Conservation (phyloP, 768 basidiomycete genomes). For the Multifurca ochricompacta region DNA sequence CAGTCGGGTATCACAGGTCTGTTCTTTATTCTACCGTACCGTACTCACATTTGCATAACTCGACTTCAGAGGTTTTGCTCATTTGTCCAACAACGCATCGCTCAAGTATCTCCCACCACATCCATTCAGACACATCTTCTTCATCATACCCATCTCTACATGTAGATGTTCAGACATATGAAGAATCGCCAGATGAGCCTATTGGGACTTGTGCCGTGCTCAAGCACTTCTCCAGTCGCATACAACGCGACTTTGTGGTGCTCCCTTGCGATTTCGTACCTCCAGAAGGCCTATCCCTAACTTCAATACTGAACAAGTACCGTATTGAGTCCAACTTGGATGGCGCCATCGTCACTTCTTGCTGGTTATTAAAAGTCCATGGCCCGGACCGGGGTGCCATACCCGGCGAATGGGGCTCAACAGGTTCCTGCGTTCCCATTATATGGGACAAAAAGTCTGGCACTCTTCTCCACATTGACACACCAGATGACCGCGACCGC, state of each 20-base stretch:
- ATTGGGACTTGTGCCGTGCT: constrained; percentile 71
- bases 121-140: constrained; percentile 67
- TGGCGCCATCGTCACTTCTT: constrained; percentile 55
- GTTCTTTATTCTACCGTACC: constrained; percentile 18
- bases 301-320: constrained; percentile 70
- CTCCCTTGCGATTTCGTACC: constrained; percentile 90
- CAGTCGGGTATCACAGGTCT: constrained; percentile 77
- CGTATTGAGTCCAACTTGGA: constrained; percentile 60
- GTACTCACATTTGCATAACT: constrained; percentile 12
- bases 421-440: constrained; percentile 41
- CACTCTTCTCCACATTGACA: constrained; percentile 68
- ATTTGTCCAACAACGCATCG: constrained; percentile 78
- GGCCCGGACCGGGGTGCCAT: constrained; percentile 45
- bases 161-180: constrained; percentile 75
- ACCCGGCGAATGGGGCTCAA: constrained; percentile 61
- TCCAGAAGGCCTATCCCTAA: constrained; percentile 62
- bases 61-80: constrained; percentile 64
- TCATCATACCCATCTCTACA: constrained; percentile 51
- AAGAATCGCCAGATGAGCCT: constrained; percentile 58
- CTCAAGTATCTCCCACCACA: constrained; percentile 70
- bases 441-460: constrained; percentile 60
- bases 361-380: constrained; percentile 52
- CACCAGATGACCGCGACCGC: constrained; percentile 56
- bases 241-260: constrained; percentile 79
- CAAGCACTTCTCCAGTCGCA: constrained; percentile 66